Base-by-base conservation (phyloP, 495 filamentous ascomycete genomes). In the Podospora bellae-mahoneyi region DNA sequence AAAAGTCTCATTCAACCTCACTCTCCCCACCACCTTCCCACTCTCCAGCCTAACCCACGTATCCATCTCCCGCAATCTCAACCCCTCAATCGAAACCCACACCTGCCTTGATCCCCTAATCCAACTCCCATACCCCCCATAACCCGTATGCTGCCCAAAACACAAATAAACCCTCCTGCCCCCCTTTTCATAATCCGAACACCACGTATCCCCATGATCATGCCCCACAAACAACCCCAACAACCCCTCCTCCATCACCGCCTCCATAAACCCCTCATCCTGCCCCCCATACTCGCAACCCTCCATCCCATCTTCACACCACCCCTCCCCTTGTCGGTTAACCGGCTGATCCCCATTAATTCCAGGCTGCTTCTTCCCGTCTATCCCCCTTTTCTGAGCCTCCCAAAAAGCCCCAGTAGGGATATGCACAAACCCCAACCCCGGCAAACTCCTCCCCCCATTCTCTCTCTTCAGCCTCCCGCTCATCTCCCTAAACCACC, bases 391-490 rank as follows among this genome's bases (percentile, higher is more conserved):
- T n/a, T 84, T 68, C 69, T 90, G 86, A 7, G 87, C 77, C 28
- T 77, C 81, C 0, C 79, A 78, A 65, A 85, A 86, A 0, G 88
- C 88, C 62, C 84, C 82, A 2, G 82, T 79, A 2, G 90, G 91
- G 65, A 92, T 92, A 71, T 92, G 91, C 13, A 89, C 88, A 74
- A 93, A 93, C 0, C 85, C 89, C 2, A 93, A 70, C 16, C 86
- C 88, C 0, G 90, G 91, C 23, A 92, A 82, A 0, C 65, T 69
- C 15, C 62, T 68, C 1, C 78, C 75, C 54, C 83, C 67, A 78
- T 69, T 4, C 62, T 65, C 3, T 71, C 72, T 13, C 10, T 53
- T 30, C 2, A 92, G 74, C 16, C 77, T 68, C 32, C 73, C 68
- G 63, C 83, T 83, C 13, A 84, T 84, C 5, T 77, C 16, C 0